Base-by-base conservation (phyloP, 2,329 filamentous ascomycete species). In the Fusarium globosum region DNA sequence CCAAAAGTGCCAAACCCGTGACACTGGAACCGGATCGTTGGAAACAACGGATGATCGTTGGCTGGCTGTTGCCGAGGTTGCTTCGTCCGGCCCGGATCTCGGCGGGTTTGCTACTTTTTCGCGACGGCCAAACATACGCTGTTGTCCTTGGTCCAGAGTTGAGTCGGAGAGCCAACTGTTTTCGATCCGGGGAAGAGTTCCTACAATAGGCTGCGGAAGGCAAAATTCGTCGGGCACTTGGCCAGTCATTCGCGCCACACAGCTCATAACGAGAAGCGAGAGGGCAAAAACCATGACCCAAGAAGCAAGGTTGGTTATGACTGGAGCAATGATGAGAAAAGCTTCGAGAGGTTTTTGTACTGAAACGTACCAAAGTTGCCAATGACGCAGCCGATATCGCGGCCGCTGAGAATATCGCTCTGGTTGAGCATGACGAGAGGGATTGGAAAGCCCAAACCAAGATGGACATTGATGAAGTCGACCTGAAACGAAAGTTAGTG, bases 401-500 rank as follows among this genome's bases (percentile, higher is more conserved):
- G 70, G 23, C 78, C 73, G 23, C 79, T 76, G 13, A 84, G 69
- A 16, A 81, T 72, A 12, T 82, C 68, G 6, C 77, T 74, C n/a
- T 79, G 74, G 43, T 83, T 82, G 20, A 88, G 82, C 80, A 85
- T 85, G 4, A 87, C 78, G 6, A 88, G 82, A 0, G 87, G 87
- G 6, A 88, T 82, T 0, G 85, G 84, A 71, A 88, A 88, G 7
- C 85, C 87, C 11, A 88, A 76, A 0, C 86, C 86, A 71, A 88
- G 83, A 74, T 88, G 85, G 6, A 82, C 78, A 70, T 88, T 88
- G 60, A 88, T 81, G 15, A 88, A 82, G 53, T 88, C 83, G 28
- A 87, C 81, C 86, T 88, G 56, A 2, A 42, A n/a, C 8, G 16
- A 6, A 35, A 23, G 65, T 76, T 14, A 78, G 51, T 36, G 39